Evolutionary conservation across 495 filamentous ascomycete genomes (phyloP), one percentile per base, ranked within the genome.

Genomic region (Beverwykella pulmonaria): DNA sequence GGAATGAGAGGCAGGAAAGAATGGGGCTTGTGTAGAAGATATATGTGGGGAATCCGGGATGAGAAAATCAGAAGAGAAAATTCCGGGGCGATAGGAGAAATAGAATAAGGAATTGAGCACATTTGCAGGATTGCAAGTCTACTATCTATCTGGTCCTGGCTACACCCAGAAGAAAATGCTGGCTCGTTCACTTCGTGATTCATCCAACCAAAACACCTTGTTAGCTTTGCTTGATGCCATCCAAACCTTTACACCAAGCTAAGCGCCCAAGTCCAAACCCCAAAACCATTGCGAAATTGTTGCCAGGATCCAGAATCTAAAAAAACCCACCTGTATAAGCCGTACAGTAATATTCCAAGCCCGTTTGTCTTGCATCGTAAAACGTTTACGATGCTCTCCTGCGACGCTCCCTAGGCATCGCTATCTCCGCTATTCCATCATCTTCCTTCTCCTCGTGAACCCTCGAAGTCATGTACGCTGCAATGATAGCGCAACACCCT

Each of bases 401-500:
- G 25, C 48, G 20, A 9, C 48, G 25, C 48, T 23, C 20, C 9
- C 20, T 7, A 50, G 48, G 48, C 12, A 50, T 25, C 48, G 20
- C 25, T 5, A 50, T 25, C 15, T 50, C 48, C 6, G 5, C 22
- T 27, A 12, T 27, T 27, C 25, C 39, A n/a, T 48, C 53, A 12
- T 73, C 71, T 52, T 73, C 71, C 55, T 69, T 65, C 72, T 75
- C 74, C 61, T 78, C 75, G 30, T 58, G 64, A 12, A 79, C 76
- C 53, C 71, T 73, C 59, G 48, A 46, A 14, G 75, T 73, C 59
- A 78, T 61, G 56, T 59, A 91, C n/a, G 89, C 90, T 26, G 92
- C 91, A 26, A 90, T 76, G 32, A 95, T 73, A 5, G 91, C 91
- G 56, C 88, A 87, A 55, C 90, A 79, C 1, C 92, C 92, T 10